Evolutionary conservation across 345 rosid genomes (phyloP).

Genomic region (Citrus trifoliata): DNA sequence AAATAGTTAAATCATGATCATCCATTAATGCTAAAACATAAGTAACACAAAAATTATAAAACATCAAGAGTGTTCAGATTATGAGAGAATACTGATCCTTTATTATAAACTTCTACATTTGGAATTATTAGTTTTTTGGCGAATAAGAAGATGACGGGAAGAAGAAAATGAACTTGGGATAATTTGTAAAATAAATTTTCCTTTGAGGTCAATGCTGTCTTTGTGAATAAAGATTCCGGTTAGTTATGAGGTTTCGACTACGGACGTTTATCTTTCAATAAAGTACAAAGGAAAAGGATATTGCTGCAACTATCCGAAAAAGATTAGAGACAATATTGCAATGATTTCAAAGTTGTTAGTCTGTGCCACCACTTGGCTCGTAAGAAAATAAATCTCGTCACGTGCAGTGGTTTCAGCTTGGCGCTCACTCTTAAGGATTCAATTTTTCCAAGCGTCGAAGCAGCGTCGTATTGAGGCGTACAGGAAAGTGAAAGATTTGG

Average conservation of each 20-base stretch:
- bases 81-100: no score
- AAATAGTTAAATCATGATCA: no score
- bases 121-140: no score
- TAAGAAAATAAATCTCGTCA: background rate
- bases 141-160: background rate
- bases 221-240: background rate
- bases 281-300: background rate
- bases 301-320: no score
- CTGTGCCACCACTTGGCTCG: background rate
- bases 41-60: rapidly evolving
- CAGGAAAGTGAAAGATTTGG: conserved; percentile 20
- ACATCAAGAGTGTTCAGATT: rapidly evolving
- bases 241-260: background rate
- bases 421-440: conserved; percentile 1
- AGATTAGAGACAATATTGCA: background rate
- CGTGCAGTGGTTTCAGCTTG: background rate
- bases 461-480: conserved; percentile 7
- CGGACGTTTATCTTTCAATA: background rate
- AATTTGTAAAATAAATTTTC: no score
- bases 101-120: no score
- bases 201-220: background rate
- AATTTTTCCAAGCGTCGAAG: background rate
- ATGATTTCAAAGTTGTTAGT: background rate
- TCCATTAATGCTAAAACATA: no score
- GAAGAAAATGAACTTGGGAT: background rate